phyloP scores from a whole-genome alignment of 2,329 filamentous ascomycete species.

The Aspergillus texensis region DNA sequence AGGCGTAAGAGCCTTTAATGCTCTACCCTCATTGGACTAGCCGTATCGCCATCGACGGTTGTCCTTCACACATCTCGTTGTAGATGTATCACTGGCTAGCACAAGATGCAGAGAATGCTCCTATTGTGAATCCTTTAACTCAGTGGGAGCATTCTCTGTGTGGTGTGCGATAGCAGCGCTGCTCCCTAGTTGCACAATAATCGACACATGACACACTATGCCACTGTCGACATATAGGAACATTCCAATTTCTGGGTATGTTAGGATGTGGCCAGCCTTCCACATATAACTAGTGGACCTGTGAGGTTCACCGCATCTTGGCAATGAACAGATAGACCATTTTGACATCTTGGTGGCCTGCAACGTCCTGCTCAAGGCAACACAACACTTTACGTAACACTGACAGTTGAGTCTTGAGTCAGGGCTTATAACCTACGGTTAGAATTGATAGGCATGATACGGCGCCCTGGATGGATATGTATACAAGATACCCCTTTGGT shows the following conservation, averaged over 20 bases:
- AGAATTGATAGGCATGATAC: slow-evolving; percentile 3
- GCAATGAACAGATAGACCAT: neutral
- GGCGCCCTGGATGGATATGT: slow-evolving; percentile 15
- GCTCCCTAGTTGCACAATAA: neutral
- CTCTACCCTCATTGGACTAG: neutral
- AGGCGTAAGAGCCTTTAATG: neutral
- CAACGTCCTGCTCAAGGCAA: neutral
- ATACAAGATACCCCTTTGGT: slow-evolving; percentile 17
- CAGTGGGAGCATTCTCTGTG: neutral
- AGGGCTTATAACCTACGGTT: neutral
- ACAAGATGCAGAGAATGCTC: neutral
- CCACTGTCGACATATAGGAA: neutral
- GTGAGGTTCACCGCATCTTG: neutral
- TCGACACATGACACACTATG: neutral
- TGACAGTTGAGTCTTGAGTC: neutral
- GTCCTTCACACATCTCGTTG: neutral
- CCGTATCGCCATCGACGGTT: neutral
- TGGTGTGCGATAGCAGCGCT: neutral
- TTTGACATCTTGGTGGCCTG: neutral
- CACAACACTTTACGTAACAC: neutral
- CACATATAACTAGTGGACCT: neutral
- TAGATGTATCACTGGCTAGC: neutral
- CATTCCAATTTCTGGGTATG: neutral
- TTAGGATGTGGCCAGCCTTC: neutral
- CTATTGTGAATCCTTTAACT: neutral